Evolutionary conservation across 2,329 filamentous ascomycete species (phyloP), one percentile per base, ranked within the genome.

Genomic region (Fusarium algeriense): DNA sequence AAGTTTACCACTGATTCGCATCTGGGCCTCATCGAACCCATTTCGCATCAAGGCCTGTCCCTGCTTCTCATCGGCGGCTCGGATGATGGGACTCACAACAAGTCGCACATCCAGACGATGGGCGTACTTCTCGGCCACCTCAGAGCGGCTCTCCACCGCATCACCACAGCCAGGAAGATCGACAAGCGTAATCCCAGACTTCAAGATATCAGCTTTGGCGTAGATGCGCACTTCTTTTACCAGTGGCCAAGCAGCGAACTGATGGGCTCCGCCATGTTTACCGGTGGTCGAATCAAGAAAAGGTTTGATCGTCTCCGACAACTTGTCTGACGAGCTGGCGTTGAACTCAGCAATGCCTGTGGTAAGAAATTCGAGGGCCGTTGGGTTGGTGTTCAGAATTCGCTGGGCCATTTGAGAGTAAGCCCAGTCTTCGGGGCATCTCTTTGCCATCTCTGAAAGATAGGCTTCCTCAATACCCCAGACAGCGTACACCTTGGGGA

Each of bases 111-210:
- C 73, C 0, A 81, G 59, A 0, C 46, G 56, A 0, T 64, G n/a
- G 7, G 73, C 73, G 20, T 65, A 74, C 0, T 62, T 59, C 5
- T 63, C 19, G 0, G 80, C 77, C 0, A 81, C 55, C 0, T 63
- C 49, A 0, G 73, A 73, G 4, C 80, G 77, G 66, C 60, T 0
- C 72, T 64, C 0, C 64, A 61, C 28, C 4, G 28, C 28, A 20
- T 89, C 87, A 1, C 84, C 83, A 0, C 86, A 80, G 11, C 87
- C 87, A 0, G 87, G 87, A 0, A 89, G 78, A 64, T 89, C 86
- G 1, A 88, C 86, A 7, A 89, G 78, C 0, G 84, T 82, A 3
- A 86, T 81, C 0, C 86, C 86, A 6, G 84, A 83, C 1, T 81
- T 81, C 2, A 89, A 75, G 1, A 86, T 81, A 2, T 81, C 73